phyloP scores from a whole-genome alignment of 2,329 filamentous ascomycete genomes.

The Fusarium gaditjirri region DNA sequence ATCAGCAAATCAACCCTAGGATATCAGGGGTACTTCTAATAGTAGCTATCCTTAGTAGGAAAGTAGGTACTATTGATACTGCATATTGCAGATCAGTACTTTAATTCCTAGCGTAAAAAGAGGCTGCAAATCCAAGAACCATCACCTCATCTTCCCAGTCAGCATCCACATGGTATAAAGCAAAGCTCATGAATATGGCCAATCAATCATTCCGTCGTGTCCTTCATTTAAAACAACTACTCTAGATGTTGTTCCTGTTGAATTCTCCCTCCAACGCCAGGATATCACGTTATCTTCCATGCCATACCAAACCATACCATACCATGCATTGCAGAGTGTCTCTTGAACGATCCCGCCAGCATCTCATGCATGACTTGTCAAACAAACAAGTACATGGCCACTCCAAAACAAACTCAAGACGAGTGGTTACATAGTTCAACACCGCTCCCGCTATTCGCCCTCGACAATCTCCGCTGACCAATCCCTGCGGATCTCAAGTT shows the following conservation, averaged over 20 bases:
- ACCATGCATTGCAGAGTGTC: constrained; percentile 3
- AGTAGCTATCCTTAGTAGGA: no score
- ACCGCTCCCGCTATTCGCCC: constrained; percentile 46
- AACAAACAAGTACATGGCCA: not conserved
- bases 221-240: constrained; percentile 24
- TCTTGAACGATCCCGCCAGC: constrained; percentile 9
- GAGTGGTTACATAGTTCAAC: constrained; percentile 3
- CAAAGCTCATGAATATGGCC: not conserved
- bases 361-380: constrained; percentile 11
- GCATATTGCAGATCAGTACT: no score
- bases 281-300: constrained; percentile 30
- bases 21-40: no score
- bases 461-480: constrained; percentile 67
- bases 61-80: no score
- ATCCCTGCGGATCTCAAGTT: constrained; percentile 71
- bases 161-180: not conserved
- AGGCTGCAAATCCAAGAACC: not conserved
- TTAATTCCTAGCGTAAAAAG: no score
- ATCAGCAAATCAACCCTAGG: no score
- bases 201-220: constrained; percentile 30
- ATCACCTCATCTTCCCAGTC: not conserved
- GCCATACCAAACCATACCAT: constrained; percentile 17
- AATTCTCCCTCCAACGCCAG: constrained; percentile 35
- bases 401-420: constrained; percentile 5
- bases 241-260: constrained; percentile 21